Percentiles rank a stretch among this genome's conserved stretches.
These are phyloP conservation scores for Naganishia antarctica DNA, from an alignment of 768 basidiomycete genomes.

Conservation along the genomic window DNA sequence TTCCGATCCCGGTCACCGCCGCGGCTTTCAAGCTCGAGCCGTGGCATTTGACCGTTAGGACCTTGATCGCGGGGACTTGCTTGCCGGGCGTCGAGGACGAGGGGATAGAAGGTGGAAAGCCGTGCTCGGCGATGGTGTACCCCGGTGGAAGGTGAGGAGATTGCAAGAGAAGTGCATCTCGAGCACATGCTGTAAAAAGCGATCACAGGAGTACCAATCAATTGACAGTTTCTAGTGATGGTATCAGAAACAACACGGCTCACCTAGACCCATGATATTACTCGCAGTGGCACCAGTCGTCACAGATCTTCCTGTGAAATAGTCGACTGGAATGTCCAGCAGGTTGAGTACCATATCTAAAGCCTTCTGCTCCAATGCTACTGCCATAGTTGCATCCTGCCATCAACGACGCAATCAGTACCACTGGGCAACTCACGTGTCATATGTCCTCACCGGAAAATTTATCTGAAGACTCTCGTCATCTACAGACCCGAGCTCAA, in stretches of 20 bases:
- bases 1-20: conserved; percentile 50
- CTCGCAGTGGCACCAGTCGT: conserved; percentile 53
- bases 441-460: conserved; percentile 34
- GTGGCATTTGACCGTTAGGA: conserved; percentile 51
- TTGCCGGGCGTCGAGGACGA: conserved; percentile 25
- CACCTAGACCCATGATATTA: conserved; percentile 52
- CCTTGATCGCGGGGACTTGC: conserved; percentile 32
- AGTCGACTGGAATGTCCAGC: conserved; percentile 33
- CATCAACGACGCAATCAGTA: conserved; percentile 27
- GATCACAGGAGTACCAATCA: neutral
- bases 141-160: conserved; percentile 37
- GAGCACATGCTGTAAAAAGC: conserved; percentile 46
- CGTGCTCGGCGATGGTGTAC: conserved; percentile 51
- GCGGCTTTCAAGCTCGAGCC: conserved; percentile 52
- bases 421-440: neutral
- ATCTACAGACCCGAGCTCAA: neutral
- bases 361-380: conserved; percentile 43
- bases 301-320: conserved; percentile 49
- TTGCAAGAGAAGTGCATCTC: conserved; percentile 41
- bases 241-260: too few species aligned
- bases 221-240: neutral
- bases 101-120: conserved; percentile 42
- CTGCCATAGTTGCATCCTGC: conserved; percentile 38
- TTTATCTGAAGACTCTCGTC: conserved; percentile 51
- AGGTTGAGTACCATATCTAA: conserved; percentile 46